A percentile compares a stretch with the other conserved stretches of the same genome.
Conservation (phyloP, 345 rosid genomes). For the Lepidium aucheri region DNA sequence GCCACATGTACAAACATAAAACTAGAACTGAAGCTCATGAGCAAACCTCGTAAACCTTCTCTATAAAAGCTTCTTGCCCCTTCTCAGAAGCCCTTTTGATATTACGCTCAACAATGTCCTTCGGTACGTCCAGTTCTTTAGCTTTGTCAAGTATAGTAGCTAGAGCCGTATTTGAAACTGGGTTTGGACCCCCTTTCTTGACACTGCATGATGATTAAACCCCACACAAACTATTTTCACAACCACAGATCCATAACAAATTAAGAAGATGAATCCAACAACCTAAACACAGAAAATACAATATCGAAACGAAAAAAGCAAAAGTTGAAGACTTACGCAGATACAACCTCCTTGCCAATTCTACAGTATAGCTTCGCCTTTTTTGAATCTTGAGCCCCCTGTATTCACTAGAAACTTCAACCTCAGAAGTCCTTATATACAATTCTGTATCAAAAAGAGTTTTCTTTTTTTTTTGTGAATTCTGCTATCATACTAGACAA, state of each 20-base stretch:
- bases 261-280: background rate
- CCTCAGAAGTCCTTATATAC: background rate
- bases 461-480: background rate
- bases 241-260: background rate
- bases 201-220: slow-evolving; percentile 42
- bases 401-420: slow-evolving; percentile 21
- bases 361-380: slow-evolving; percentile 67
- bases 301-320: background rate
- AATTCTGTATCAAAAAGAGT: background rate
- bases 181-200: slow-evolving; percentile 81
- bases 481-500: background rate
- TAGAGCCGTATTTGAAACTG: slow-evolving; percentile 58
- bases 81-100: slow-evolving; percentile 83
- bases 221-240: background rate
- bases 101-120: slow-evolving; percentile 89
- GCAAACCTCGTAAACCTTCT: slow-evolving; percentile 78
- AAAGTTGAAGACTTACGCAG: slow-evolving; percentile 58
- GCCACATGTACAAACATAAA: background rate
- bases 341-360: slow-evolving; percentile 86
- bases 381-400: slow-evolving; percentile 89
- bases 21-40: background rate
- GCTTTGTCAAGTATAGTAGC: slow-evolving; percentile 82
- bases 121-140: slow-evolving; percentile 86
- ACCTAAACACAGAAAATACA: background rate
- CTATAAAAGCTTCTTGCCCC: slow-evolving; percentile 85